Conservation (phyloP, 2,329 filamentous ascomycete genomes). For the Dothideomycetidae sp. region DNA sequence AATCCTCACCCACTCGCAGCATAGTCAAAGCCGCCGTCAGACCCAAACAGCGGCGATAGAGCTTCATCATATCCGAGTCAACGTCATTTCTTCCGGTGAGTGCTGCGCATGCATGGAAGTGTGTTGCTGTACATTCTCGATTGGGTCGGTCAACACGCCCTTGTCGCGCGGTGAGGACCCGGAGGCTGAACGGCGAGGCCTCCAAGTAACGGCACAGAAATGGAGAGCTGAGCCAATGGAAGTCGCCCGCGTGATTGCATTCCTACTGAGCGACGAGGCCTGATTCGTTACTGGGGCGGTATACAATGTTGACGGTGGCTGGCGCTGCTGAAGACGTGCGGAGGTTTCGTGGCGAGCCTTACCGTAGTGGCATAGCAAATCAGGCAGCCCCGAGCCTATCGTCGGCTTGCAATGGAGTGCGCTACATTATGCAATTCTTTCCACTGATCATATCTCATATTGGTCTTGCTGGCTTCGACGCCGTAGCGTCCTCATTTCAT, state of each 20-base stretch:
- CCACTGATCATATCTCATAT: no score
- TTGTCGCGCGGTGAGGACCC: conserved; percentile 4
- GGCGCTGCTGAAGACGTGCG: conserved; percentile 20
- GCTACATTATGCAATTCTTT: no score
- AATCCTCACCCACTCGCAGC: conserved; percentile 28
- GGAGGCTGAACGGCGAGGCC: not conserved
- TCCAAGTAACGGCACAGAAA: conserved; percentile 11
- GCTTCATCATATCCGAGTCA: conserved; percentile 14
- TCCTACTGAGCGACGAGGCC: conserved; percentile 32
- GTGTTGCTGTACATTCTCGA: not conserved
- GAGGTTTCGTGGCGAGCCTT: no score
- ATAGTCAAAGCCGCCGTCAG: conserved; percentile 23
- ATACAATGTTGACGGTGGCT: conserved; percentile 33
- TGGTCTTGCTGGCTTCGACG: no score
- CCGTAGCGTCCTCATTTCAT: no score
- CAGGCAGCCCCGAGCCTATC: no score
- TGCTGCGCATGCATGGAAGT: not conserved
- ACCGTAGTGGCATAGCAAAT: no score
- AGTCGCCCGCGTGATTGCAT: conserved; percentile 33
- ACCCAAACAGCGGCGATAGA: conserved; percentile 14
- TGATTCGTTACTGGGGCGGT: conserved; percentile 34
- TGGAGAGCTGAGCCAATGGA: conserved; percentile 19
- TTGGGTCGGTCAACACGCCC: conserved; percentile 4
- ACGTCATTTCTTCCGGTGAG: conserved; percentile 10
- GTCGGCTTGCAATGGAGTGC: no score